Evolutionary conservation across 768 basidiomycete genomes (phyloP).

Genomic region (Suillus alpinus): DNA sequence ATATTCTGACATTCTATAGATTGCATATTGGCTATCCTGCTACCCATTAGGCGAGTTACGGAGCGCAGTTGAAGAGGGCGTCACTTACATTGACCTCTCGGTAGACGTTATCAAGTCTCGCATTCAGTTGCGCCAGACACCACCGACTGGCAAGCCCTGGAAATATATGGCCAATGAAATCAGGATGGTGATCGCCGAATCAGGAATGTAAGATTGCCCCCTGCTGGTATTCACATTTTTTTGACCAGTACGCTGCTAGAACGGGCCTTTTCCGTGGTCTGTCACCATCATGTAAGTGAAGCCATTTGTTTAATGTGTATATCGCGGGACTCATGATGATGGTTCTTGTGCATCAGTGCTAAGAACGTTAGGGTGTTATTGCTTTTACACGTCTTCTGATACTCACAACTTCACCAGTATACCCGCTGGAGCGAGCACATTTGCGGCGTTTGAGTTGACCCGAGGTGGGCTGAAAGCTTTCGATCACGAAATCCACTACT

Average conservation of each 20-base stretch:
- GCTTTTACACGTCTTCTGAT: background rate
- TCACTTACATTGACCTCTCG: background rate
- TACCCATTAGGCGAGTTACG: slow-evolving; percentile 71
- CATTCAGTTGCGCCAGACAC: slow-evolving; percentile 72
- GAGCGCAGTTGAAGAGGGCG: background rate
- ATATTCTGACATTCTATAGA: slow-evolving; percentile 32
- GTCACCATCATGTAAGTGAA: slow-evolving; percentile 67
- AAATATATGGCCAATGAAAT: slow-evolving; percentile 77
- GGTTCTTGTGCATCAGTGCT: slow-evolving; percentile 42
- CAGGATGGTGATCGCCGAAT: slow-evolving; percentile 62
- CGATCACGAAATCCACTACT: background rate
- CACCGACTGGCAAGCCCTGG: slow-evolving; percentile 70
- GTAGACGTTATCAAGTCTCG: slow-evolving; percentile 90
- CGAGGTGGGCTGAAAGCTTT: slow-evolving; percentile 48
- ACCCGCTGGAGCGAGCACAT: slow-evolving; percentile 88
- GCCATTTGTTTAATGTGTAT: background rate
- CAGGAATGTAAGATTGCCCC: slow-evolving; percentile 58
- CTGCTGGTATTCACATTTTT: background rate
- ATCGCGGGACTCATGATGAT: background rate
- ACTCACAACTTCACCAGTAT: slow-evolving; percentile 48
- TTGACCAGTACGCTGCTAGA: slow-evolving; percentile 27
- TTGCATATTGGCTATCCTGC: slow-evolving; percentile 92
- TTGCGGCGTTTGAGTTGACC: slow-evolving; percentile 84
- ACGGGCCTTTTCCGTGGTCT: slow-evolving; percentile 70
- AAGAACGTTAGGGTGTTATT: slow-evolving; percentile 45